These are phyloP conservation scores for Tetraselmis chui DNA, from an alignment of 139 green algal genomes.

Conservation along the genomic window DNA sequence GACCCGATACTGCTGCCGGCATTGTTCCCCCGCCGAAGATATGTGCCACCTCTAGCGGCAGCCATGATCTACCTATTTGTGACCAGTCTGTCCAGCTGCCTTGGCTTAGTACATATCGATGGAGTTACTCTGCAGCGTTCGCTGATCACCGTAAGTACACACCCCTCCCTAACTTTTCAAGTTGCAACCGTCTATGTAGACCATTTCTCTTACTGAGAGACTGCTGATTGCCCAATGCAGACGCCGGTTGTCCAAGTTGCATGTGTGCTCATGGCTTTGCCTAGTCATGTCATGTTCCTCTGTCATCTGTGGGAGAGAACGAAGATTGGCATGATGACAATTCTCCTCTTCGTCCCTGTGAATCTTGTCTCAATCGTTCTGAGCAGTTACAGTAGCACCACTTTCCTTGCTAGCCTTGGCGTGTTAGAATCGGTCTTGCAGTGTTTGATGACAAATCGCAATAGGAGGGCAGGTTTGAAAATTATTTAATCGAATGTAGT, in stretches of 20 bases:
- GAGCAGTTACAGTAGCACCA: neutral
- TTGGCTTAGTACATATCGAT: neutral
- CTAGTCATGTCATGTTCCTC: neutral
- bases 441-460: neutral
- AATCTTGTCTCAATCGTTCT: neutral
- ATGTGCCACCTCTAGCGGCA: neutral
- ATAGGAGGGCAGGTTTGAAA: neutral
- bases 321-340: neutral
- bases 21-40: neutral
- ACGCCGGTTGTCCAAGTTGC: neutral
- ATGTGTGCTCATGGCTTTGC: neutral
- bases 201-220: too few species aligned
- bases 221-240: neutral
- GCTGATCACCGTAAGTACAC: neutral
- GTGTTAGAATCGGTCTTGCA: neutral
- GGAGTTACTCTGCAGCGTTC: neutral
- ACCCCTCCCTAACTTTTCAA: too few species aligned
- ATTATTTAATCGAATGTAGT: neutral
- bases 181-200: too few species aligned
- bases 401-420: neutral
- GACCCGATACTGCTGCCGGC: neutral
- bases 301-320: neutral
- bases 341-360: neutral
- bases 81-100: neutral
- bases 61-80: neutral